Evolutionary conservation across 163 green algal genomes (phyloP), one percentile per base, ranked within the genome.

Genomic region (Botryococcus braunii): DNA sequence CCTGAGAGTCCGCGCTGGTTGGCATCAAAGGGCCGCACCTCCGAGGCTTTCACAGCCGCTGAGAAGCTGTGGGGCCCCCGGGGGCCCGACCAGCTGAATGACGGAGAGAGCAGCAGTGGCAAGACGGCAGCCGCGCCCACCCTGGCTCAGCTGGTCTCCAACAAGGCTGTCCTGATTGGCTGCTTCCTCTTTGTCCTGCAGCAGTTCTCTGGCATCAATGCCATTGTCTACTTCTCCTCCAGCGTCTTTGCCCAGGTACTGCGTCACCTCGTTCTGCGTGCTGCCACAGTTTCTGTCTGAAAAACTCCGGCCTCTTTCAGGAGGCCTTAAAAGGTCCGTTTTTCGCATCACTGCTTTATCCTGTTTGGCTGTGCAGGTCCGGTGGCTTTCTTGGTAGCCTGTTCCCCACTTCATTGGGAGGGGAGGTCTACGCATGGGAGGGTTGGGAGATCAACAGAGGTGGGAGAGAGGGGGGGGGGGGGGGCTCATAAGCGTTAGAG

Each of bases 201-300:
- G 80, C 92, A 99, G 86, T 94, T 96, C 68, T 81, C 83, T 5
- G 94, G 94, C 74, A 95, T 99, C 79, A 99, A 99, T 70, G 91
- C 92, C 4, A 86, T 99, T 63, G 85, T 98, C 32, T 99, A 97
- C 84, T 99, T 96, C 80, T 95, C 85, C 6, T 93, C 86, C 43
- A 82, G 85, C 9, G 88, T 97, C 31, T 98, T 99, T 79, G 76
- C 71, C 0, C 68, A 87, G 84, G 84, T 85, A 36, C 27, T 72
- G 7, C 17, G 0, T 4, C 5, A 21, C 56, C 50, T 21, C 34
- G 11, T 60, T 31, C 50, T 6, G 8, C 34, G n/a, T n/a, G n/a
- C n/a, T n/a, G n/a, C n/a, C n/a, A n/a, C n/a, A n/a, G n/a, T n/a
- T n/a, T n/a, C n/a, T n/a, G n/a, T n/a, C n/a, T n/a, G n/a, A n/a